Base-by-base conservation (phyloP, 1,139 yeast genomes). In the Debaryomyces robertsiae region DNA sequence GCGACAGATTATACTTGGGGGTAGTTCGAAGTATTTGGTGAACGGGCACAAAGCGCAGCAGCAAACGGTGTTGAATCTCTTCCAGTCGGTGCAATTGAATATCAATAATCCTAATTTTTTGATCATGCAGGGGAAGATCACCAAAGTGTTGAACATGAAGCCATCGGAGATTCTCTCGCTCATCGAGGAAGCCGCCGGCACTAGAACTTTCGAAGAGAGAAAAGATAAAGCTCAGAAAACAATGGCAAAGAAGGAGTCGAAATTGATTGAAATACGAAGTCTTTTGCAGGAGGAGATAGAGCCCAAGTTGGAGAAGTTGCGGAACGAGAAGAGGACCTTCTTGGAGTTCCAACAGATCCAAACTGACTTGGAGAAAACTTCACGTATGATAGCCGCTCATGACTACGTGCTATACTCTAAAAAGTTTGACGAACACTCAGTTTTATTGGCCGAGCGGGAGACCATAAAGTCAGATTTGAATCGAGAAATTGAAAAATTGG, bases 121-220 rank as follows among this genome's bases (percentile, higher is more conserved):
- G 54, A 94, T 94, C 56, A 93, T 94, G 98, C 99, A 94, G 65
- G 99, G 99, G 45, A 86, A 89, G 57, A 94, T 94, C 64, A 94
- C 98, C 27, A 93, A 94, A 60, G 98, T 94, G 44, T 75, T 94
- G 56, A 93, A 94, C 61, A 93, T 93, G 98, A 90, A 88, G 55
- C 95, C 98, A 1, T 67, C 80, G 2, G 98, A 94, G 60, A 87
- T 91, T 27, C 67, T 94, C 51, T 83, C 96, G 3, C 73, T 93
- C 51, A 90, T 94, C 45, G 98, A 93, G 65, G 99, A 94, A 65
- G 98, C 98, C 0, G 96, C 98, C 0, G 98, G 99, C 6, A 94
- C 98, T 0, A 79, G 95, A 47, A 88, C 94, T 73, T 94, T 89
- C 58, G 98, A 93, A 60, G 96, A 90, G 48, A 79, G 96, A 46